Base-by-base conservation (phyloP, 164 flowering plant genomes). In the Cinnamomum micranthum region DNA sequence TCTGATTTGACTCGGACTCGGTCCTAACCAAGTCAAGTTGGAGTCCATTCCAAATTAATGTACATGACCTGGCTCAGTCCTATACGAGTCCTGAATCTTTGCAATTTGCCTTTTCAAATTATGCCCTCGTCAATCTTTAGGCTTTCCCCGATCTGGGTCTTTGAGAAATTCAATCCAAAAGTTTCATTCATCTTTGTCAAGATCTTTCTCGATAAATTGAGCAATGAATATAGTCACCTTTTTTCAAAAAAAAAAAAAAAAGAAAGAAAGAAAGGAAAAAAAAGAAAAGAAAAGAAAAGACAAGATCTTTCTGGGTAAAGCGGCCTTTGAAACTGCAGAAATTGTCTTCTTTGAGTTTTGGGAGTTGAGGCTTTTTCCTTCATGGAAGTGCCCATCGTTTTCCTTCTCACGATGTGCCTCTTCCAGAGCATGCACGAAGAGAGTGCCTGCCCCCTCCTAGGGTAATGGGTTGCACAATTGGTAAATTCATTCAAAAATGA, bases 271-370 rank as follows among this genome's bases (percentile, higher is more conserved):
- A 1, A 9, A 35, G 47, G 1, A 35, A 35, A 2, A 0, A 35
- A 31, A 1, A 0, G 7, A 3, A 35, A 1, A 35, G 1, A 31
- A 35, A 7, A 35, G 7, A 35, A 35, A 41, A 41, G 11, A 41
- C 7, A 41, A 41, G 11, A 41, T 85, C 80, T 82, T 85, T 77
- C 73, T 82, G 6, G 82, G 80, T 35, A 69, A 71, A 25, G 64
- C 50, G 28, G 68, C 75, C 66, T 86, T 85, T 25, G 80, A 78
- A 66, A 85, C 80, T 31, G 86, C 85, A 55, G 85, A 82, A 47
- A 80, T 52, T 0, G 86, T n/a, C 2, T 70, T 70, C 28, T 10
- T 50, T 17, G 62, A 51, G 73, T 3, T 70, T 68, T 82, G 68
- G 2, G 9, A 23, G 52, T 74, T 79, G 28, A 59, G 80, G 66